Base-by-base conservation (phyloP, 768 basidiomycete species). In the Kondoa malvinella region DNA sequence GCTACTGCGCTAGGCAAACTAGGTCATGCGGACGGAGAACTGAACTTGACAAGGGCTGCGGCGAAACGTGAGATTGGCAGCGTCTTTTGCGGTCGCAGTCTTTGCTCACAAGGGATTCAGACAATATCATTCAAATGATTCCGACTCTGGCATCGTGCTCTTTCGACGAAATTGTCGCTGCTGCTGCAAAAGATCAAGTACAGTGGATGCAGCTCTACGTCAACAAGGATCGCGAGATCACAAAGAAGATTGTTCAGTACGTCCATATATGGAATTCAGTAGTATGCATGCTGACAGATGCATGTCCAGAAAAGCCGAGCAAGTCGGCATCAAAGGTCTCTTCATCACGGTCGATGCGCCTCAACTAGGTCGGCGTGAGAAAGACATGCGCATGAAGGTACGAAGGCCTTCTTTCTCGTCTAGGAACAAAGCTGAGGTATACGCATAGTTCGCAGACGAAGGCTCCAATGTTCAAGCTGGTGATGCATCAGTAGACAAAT, bases 61-160 rank as follows among this genome's bases (percentile, higher is more conserved):
- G 90, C 83, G 0, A 88, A 88, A 74, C 84, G 85, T 68, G 82
- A 82, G 8, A 77, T 87, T 61, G 87, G 87, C 64, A 87, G 85
- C 84, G 29, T 15, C 27, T 61, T 70, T 57, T 25, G 32, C 62
- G 25, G 17, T 33, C 63, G 14, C 2, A 27, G 58, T 21, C 34
- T 17, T 29, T 12, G 62, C 8, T 34, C 32, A 64, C 69, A 59
- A 4, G 26, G 34, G 57, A 68, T 14, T 73, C 92, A n/a, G n/a
- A n/a, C n/a, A n/a, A n/a, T n/a, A n/a, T n/a, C n/a, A n/a, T n/a
- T n/a, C n/a, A n/a, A 50, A 50, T 50, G 92, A 94, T 97, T 65
- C 91, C 92, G 1, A 97, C 95, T 0, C 80, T 97, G 26, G 89
- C 94, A 0, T 92, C 89, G 0, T 97, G 92, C 77, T 88, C 89